A percentile compares a stretch with the other conserved stretches of the same genome.
phyloP scores from a whole-genome alignment of 106 monocot genomes.

The Dendrobium chrysotoxum region DNA sequence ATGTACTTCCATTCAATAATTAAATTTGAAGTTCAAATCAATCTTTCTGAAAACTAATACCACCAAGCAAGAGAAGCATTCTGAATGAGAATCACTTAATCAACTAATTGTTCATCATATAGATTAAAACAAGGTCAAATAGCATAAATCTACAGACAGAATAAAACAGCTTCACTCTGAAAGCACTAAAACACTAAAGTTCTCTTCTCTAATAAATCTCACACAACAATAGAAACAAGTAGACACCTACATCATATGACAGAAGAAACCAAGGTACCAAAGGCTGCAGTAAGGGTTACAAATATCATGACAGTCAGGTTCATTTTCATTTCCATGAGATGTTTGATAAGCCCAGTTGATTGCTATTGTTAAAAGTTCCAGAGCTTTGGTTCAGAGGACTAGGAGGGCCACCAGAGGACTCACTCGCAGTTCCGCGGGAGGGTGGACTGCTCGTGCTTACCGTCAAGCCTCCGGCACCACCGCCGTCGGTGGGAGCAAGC shows the following conservation, averaged over 20 bases:
- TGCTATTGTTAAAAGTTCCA: constrained; percentile 24
- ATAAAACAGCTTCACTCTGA: not conserved
- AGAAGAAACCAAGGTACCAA: not conserved
- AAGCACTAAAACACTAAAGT: not conserved
- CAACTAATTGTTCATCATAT: not conserved
- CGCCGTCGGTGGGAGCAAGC: not conserved
- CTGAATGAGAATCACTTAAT: not conserved
- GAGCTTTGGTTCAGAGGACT: constrained; percentile 58
- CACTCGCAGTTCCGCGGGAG: constrained; percentile 50
- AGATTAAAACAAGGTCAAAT: constrained; percentile 1
- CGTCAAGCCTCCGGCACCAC: not conserved
- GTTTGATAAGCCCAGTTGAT: constrained; percentile 30
- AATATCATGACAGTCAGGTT: not conserved
- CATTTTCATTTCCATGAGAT: constrained; percentile 54
- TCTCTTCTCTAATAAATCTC: constrained; percentile 1
- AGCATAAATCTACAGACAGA: not conserved
- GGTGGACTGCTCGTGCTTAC: constrained; percentile 39
- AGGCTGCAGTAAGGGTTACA: not conserved
- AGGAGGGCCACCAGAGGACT: constrained; percentile 49
- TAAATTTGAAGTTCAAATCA: no score
- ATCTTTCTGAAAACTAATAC: no score
- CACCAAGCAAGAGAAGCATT: no score
- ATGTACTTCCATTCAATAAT: no score
- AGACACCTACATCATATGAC: not conserved
- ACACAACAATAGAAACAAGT: constrained; percentile 5